Evolutionary conservation across 352 stramenopile species (phyloP), one percentile per base, ranked within the genome.

Genomic region (Phytopythium delawarense): DNA sequence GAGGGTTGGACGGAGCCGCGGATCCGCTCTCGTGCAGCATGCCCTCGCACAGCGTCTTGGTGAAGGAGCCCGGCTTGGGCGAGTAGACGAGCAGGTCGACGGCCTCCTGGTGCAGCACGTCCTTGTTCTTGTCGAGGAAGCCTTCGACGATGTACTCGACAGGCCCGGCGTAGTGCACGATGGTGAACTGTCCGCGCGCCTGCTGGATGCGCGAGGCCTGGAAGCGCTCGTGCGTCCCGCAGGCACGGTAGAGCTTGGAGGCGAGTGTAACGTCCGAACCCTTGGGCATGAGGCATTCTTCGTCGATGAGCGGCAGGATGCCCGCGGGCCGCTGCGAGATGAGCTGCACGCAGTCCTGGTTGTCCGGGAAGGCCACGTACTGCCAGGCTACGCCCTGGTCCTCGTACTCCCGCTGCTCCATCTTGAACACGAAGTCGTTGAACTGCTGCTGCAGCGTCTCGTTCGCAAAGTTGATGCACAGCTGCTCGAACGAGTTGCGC

Each of bases 381-480:
- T 89, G 90, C 80, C 85, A 96, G 37, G 89, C 80, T 4, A 96
- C 82, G 15, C 88, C 88, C 59, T 96, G 77, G 3, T 74, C 67
- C 50, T 91, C 80, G 61, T 96, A 96, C 71, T 93, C 86, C 15
- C 79, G 76, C 60, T 93, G 79, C 56, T 96, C 88, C 52, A 85
- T 79, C 71, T 94, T 94, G 71, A 96, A 96, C 12, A 93, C 81
- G 59, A 95, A 92, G 62, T 92, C 82, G 66, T 94, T 94, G 67
- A 95, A 96, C 63, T 95, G 82, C 55, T 92, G 84, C 66, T 96
- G 87, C 30, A 96, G 72, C 39, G 82, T 93, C 59, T 96, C 88
- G 61, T 96, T 96, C 11, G 85, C 81, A 63, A 92, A 96, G 66
- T 96, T 96, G 70, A 96, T 96, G 44, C 86, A 96, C 6, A 96